These are phyloP conservation scores for Gossypium trilobum DNA, from an alignment of 441 rosid genomes.

Conservation along the genomic window DNA sequence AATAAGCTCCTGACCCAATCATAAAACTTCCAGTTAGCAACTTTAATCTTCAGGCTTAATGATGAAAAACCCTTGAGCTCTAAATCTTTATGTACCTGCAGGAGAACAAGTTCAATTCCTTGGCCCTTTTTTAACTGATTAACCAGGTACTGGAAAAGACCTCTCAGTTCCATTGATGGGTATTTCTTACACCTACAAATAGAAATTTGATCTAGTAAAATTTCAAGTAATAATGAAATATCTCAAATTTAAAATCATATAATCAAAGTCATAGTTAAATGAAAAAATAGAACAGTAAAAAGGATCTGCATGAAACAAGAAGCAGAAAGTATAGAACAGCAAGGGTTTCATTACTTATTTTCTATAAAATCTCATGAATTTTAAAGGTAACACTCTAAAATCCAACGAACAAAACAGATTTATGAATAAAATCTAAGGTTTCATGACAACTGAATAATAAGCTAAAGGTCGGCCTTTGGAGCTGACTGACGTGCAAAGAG, in stretches of 20 bases:
- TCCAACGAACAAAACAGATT: background rate
- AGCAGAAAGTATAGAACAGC: background rate
- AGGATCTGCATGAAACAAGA: background rate
- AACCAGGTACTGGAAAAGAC: slow-evolving; percentile 97
- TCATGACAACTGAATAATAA: background rate
- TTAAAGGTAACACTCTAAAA: background rate
- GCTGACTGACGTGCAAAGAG: background rate
- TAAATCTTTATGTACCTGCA: slow-evolving; percentile 53
- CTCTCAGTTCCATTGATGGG: slow-evolving; percentile 98
- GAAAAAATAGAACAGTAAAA: background rate
- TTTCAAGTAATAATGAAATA: slow-evolving; percentile 8
- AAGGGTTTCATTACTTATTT: background rate
- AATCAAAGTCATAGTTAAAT: slow-evolving; percentile 7
- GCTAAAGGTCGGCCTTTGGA: background rate
- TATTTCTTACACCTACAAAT: slow-evolving; percentile 87
- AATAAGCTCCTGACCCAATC: slow-evolving; percentile 71
- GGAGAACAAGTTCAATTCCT: slow-evolving; percentile 96
- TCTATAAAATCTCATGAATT: background rate
- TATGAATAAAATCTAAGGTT: background rate
- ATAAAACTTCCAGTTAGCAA: slow-evolving; percentile 25
- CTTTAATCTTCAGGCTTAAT: slow-evolving; percentile 9
- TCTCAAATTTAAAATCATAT: slow-evolving; percentile 10
- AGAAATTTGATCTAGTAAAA: background rate
- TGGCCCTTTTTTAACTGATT: slow-evolving; percentile 93
- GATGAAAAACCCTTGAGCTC: slow-evolving; percentile 14